Base-by-base conservation (phyloP, 768 basidiomycete genomes). In the Leccinum rimulosum region DNA sequence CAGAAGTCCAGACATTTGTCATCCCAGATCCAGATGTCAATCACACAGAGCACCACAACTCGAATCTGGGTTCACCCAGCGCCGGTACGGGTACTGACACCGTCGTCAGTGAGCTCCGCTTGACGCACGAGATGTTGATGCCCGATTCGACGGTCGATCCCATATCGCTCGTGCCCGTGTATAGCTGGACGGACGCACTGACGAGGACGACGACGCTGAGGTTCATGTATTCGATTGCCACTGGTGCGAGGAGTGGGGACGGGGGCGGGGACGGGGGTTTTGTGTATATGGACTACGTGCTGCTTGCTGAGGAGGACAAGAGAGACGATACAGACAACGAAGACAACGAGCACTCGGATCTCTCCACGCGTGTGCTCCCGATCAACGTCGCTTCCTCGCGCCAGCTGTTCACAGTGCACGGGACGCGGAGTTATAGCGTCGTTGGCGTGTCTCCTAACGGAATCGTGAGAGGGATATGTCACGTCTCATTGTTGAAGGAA, bases 1-100 rank as follows among this genome's bases (percentile, higher is more conserved):
- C 61, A 17, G 65, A 67, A 53, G 35, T 68, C 27, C 67, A 69
- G 45, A 60, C 40, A 2, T 69, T 64, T 25, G 22, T 60, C 17
- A 11, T 68, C 25, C 65, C 67, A 27, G 17, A 38, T 17, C 5
- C 17, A 15, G 36, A 7, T 38, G 36, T 38, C 15, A 5, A 38
- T 38, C 7, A 0, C 7, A 6, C 36, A 36, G 36, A 38, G 36
- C 15, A 28, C 22, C 43, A 50, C 4, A 2, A 6, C 17, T 14
- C 50, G 5, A 28, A 19, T 19, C 22, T 35, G 10, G 28, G 10
- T 7, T n/a, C 36, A n/a, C 2, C 45, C 45, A 64, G 7, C 33
- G 47, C 6, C 31, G 45, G 56, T 19, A 11, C 50, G 11, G 40
- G 12, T 14, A 17, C 17, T 48, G 5, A 43, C 15, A 38, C 50